Conservation (phyloP, 2,329 filamentous ascomycete genomes). For the Dissoconium aciculare region DNA sequence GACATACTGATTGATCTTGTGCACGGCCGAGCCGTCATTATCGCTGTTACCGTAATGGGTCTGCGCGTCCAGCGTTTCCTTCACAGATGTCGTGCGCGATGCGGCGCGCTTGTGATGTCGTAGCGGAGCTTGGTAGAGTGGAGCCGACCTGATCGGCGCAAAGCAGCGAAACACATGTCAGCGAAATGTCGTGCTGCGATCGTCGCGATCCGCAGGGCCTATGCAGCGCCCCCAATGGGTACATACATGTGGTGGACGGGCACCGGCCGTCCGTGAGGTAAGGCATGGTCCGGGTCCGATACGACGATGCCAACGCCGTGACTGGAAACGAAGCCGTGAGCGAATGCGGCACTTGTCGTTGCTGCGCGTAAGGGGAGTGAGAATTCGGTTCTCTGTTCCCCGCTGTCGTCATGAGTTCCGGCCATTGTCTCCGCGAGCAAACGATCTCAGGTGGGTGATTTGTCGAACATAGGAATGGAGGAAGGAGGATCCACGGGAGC, state of each 20-base stretch:
- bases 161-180: not conserved
- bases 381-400: too few relatives aligned
- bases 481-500: too few relatives aligned
- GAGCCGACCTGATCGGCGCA: slow-evolving; percentile 33
- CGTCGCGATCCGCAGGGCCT: not conserved
- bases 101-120: slow-evolving; percentile 49
- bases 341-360: too few relatives aligned
- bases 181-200: too few relatives aligned
- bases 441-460: too few relatives aligned
- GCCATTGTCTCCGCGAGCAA: too few relatives aligned
- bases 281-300: too few relatives aligned
- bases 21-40: slow-evolving; percentile 63
- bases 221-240: slow-evolving; percentile 2
- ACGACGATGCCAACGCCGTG: too few relatives aligned
- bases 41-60: slow-evolving; percentile 78
- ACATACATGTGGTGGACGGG: slow-evolving; percentile 37
- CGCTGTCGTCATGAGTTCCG: too few relatives aligned
- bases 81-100: slow-evolving; percentile 44
- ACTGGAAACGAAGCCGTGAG: too few relatives aligned
- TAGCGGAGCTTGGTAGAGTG: slow-evolving; percentile 47
- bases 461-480: too few relatives aligned
- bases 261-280: slow-evolving; percentile 18
- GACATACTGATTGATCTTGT: slow-evolving; percentile 86
- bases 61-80: slow-evolving; percentile 84
- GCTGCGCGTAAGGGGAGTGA: too few relatives aligned